Conservation (phyloP, 306 rosid species). For the Pachyrhizus erosus region DNA sequence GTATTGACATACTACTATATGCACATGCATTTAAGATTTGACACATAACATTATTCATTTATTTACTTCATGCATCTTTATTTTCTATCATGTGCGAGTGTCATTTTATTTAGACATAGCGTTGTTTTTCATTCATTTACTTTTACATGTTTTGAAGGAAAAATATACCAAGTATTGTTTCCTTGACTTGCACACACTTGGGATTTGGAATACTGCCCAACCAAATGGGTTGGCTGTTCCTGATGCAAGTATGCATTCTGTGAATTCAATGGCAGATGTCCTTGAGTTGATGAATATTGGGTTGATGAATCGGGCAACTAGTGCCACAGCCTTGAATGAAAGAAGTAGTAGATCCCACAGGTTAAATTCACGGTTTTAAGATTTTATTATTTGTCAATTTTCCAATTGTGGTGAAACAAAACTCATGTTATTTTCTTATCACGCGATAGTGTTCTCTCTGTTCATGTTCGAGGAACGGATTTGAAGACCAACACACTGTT, state of each 20-base stretch:
- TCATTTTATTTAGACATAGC: constrained; percentile 3
- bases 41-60: constrained; percentile 8
- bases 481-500: constrained; percentile 77
- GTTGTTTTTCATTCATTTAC: constrained; percentile 14
- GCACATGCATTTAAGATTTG: not conserved
- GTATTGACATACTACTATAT: constrained; percentile 10
- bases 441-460: constrained; percentile 77
- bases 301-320: constrained; percentile 76
- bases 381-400: constrained; percentile 27
- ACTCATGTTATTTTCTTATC: constrained; percentile 37
- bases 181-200: constrained; percentile 98
- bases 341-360: constrained; percentile 99
- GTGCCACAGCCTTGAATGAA: constrained; percentile 95
- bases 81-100: constrained; percentile 15
- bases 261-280: constrained; percentile 80
- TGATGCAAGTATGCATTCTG: constrained; percentile 95
- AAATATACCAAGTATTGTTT: constrained; percentile 44
- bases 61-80: constrained; percentile 15
- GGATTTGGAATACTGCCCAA: constrained; percentile 96
- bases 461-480: constrained; percentile 95
- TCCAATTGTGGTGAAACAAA: not conserved
- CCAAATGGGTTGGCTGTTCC: constrained; percentile 99
- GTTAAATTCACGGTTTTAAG: constrained; percentile 48
- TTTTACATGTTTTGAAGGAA: constrained; percentile 18
- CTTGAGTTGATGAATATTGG: constrained; percentile 87